phyloP scores from a whole-genome alignment of 192 early-diverging fungal genomes.

The Pecoramyces ruminantium region DNA sequence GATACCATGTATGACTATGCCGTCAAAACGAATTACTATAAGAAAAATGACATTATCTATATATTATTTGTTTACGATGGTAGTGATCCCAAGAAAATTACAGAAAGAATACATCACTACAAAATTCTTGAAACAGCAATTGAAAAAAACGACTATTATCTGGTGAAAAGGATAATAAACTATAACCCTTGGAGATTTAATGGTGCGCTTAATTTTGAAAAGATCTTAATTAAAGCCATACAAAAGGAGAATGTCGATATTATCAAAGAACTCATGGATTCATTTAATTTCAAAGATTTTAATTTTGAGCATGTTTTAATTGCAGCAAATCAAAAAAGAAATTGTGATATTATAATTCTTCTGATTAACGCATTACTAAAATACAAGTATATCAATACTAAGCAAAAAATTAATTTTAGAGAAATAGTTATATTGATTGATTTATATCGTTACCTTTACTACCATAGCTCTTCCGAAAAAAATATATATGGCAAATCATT shows the following conservation, averaged over 20 bases:
- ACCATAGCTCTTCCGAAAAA: no score
- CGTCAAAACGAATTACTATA: neutral
- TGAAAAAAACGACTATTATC: neutral
- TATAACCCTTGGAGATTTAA: neutral
- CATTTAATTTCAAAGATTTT: neutral
- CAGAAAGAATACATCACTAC: neutral
- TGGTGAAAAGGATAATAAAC: neutral
- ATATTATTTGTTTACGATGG: neutral
- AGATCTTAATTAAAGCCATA: neutral
- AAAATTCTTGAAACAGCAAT: neutral
- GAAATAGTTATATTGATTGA: no score
- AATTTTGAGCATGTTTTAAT: neutral
- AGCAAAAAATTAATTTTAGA: no score
- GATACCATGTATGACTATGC: neutral
- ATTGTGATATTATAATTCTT: neutral
- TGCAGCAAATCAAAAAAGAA: neutral
- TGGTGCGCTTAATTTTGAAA: neutral
- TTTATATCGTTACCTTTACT: no score
- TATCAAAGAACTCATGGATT: neutral
- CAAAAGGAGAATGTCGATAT: neutral
- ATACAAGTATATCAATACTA: no score
- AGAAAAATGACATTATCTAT: neutral
- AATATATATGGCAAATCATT: no score
- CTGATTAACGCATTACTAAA: no score
- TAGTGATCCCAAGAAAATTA: neutral